Evolutionary conservation across 129 eudicot species (phyloP).

Genomic region (Helianthus tuberosus): DNA sequence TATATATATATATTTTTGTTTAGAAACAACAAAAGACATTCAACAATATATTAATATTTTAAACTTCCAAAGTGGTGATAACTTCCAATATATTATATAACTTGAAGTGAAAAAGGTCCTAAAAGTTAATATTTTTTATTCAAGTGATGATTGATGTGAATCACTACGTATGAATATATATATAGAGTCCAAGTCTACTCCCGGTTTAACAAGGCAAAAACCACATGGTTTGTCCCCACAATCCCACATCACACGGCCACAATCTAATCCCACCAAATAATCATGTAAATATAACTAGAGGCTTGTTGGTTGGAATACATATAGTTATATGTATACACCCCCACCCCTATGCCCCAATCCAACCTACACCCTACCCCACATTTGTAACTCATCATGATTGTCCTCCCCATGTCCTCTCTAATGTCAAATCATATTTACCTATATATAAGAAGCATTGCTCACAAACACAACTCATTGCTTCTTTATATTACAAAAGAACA

Average conservation of each 20-base stretch:
- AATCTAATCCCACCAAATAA: slow-evolving; percentile 20
- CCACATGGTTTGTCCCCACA: slow-evolving; percentile 34
- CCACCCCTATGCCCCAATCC: neutral
- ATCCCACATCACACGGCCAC: slow-evolving; percentile 31
- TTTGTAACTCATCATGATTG: slow-evolving; percentile 16
- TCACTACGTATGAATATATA: neutral
- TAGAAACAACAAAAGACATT: slow-evolving; percentile 8
- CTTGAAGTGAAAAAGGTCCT: neutral
- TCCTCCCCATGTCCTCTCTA: slow-evolving; percentile 12
- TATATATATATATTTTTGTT: too few species aligned
- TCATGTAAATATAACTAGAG: too few species aligned
- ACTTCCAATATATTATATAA: neutral
- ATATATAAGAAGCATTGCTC: slow-evolving; percentile 5
- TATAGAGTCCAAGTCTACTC: slow-evolving; percentile 12
- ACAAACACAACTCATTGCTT: slow-evolving; percentile 11
- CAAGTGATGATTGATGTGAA: slow-evolving; percentile 1
- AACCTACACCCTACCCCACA: slow-evolving; percentile 16
- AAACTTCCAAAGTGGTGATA: neutral
- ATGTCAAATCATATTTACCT: neutral
- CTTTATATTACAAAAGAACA: neutral
- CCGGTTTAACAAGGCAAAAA: slow-evolving; percentile 6
- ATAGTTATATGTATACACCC: slow-evolving; percentile 3
- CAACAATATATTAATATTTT: neutral
- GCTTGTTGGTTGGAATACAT: slow-evolving; percentile 30
- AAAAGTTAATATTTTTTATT: neutral